Conservation (phyloP, 2,329 filamentous ascomycete species). For the Exserohilum rostratum region DNA sequence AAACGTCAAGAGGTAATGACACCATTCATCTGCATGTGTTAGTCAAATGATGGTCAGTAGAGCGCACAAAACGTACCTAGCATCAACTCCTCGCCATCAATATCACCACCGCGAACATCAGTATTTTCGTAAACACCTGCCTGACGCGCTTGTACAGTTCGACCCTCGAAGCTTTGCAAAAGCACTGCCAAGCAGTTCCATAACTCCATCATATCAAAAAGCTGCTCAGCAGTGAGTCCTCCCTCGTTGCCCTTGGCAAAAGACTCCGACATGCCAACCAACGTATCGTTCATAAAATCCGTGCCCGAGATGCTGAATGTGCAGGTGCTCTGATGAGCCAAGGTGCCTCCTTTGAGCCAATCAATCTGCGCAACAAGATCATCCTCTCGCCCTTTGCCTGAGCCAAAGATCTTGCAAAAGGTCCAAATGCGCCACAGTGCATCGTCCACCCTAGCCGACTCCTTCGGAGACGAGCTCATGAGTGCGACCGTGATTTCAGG, state of each 20-base stretch:
- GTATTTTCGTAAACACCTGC: conserved; percentile 62
- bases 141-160: conserved; percentile 60
- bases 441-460: conserved; percentile 62
- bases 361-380: conserved; percentile 66
- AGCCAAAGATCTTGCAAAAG: conserved; percentile 68
- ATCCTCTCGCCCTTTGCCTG: conserved; percentile 62
- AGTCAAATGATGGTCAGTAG: conserved; percentile 7
- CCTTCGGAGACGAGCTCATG: conserved; percentile 52
- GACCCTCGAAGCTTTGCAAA: conserved; percentile 61
- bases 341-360: conserved; percentile 64
- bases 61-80: conserved; percentile 52
- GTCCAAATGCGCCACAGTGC: conserved; percentile 71
- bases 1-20: conserved; percentile 63
- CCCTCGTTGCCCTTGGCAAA: conserved; percentile 63
- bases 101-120: conserved; percentile 55
- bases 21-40: conserved; percentile 62
- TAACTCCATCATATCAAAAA: conserved; percentile 69
- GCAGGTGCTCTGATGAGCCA: conserved; percentile 56
- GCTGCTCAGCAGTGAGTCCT: conserved; percentile 61
- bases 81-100: conserved; percentile 59
- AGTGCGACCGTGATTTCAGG: conserved; percentile 62
- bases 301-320: conserved; percentile 56
- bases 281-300: conserved; percentile 59
- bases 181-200: conserved; percentile 67
- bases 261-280: conserved; percentile 62